Evolutionary conservation across 164 flowering plant species (phyloP).

Genomic region (Chimonanthus praecox): DNA sequence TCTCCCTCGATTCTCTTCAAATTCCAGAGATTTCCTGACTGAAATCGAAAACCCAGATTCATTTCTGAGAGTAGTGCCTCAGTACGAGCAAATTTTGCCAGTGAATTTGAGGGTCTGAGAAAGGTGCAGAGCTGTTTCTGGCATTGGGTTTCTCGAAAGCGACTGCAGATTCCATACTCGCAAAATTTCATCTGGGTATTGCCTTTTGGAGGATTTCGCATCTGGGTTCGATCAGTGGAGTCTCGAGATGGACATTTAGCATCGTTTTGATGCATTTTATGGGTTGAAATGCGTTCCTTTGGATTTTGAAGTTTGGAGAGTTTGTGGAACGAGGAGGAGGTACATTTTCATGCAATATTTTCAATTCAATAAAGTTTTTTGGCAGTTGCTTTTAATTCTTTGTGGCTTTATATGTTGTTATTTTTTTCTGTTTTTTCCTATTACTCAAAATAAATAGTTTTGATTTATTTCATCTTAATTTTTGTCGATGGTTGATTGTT

Average conservation of each 20-base stretch:
- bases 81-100: not conserved
- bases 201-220: not conserved
- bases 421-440: not conserved
- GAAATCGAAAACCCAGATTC: not conserved
- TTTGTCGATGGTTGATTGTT: not conserved
- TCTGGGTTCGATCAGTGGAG: not conserved
- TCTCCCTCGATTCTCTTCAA: not conserved
- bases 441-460: too few relatives aligned
- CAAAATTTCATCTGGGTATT: not conserved
- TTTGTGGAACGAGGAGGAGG: not conserved
- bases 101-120: not conserved
- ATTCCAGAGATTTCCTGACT: not conserved
- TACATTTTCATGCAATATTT: too few relatives aligned
- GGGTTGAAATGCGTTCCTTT: not conserved
- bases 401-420: not conserved
- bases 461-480: not conserved
- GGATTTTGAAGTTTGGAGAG: not conserved
- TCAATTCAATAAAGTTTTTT: not conserved
- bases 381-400: not conserved
- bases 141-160: not conserved
- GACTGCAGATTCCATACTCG: not conserved
- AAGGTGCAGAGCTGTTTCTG: not conserved
- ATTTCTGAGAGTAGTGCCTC: not conserved
- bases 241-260: not conserved
- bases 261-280: not conserved